phyloP scores from a whole-genome alignment of 345 rosid species.

The Durio zibethinus region DNA sequence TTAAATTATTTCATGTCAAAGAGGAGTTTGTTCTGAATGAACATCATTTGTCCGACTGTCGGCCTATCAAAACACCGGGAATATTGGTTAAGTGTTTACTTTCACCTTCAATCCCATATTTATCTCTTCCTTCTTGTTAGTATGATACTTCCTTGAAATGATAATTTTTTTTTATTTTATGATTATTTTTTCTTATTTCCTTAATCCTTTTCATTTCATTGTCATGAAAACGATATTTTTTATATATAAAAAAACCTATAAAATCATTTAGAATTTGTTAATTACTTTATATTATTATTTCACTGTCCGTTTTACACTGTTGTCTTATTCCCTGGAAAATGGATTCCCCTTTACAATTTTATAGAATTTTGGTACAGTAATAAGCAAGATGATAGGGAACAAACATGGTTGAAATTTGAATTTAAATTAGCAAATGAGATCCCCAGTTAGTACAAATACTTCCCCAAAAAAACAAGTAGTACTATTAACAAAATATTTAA shows the following conservation, averaged over 20 bases:
- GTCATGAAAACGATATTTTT: too few relatives aligned
- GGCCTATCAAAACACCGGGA: slow-evolving; percentile 47
- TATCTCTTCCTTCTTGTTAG: not conserved
- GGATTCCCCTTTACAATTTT: not conserved
- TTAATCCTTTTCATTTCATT: not conserved
- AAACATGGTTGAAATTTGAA: not conserved
- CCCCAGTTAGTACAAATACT: not conserved
- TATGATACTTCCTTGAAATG: not conserved
- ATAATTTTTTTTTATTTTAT: not conserved
- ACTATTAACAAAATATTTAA: not conserved
- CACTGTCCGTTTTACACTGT: not conserved
- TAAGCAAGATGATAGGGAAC: not conserved
- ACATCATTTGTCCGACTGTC: slow-evolving; percentile 44
- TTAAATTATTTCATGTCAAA: slow-evolving; percentile 4
- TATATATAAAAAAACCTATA: too few relatives aligned
- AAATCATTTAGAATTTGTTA: not conserved
- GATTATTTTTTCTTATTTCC: not conserved
- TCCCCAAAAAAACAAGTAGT: not conserved
- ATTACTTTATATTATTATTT: too few relatives aligned
- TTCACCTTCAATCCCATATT: too few relatives aligned
- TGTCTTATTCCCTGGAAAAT: not conserved
- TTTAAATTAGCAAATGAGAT: not conserved
- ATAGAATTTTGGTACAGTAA: not conserved
- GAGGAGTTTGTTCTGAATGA: slow-evolving; percentile 17
- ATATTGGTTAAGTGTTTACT: slow-evolving; percentile 28